Base-by-base conservation (phyloP, 208 protist species). In the Cochliopodium minus region DNA sequence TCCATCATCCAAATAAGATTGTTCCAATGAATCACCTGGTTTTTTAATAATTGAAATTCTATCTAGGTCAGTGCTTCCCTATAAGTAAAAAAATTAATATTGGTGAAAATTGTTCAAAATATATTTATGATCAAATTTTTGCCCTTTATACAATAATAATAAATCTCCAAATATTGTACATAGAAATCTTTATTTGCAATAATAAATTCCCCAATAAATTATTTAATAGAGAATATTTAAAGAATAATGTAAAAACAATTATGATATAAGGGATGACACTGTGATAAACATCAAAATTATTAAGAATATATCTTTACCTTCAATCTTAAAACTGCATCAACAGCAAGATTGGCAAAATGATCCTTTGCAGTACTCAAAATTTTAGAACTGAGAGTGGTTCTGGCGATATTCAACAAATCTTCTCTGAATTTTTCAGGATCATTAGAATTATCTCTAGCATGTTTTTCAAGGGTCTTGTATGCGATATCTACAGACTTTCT, bases 21-120 rank as follows among this genome's bases (percentile, higher is more conserved):
- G 92, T n/a, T 70, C 57, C 22, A 99, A 71, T 5, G 82, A 83
- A 25, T 90, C 94, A 40, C 94, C 89, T 20, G 83, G 68, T 66
- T 96, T 97, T 70, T 99, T 99, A 68, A 99, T 92, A 56, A 99
- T 93, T 57, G 95, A 89, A 68, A 99, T 99, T 71, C 86, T 81
- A 53, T 98, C 92, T 35, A 99, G 77, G 67, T 96, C 87, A 25
- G 69, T 67, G 34, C 26, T 59, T 34, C 81, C 84, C 15, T 78
- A 48, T 49, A 48, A 60, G n/a, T 9, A 13, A 59, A 15, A 9
- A 29, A 5, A 9, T 23, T 36, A 48, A 46, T 4, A 4, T 62
- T 49, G 39, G n/a, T 30, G 20, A n/a, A 55, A 50, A 58, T 63
- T 48, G 13, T 28, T 56, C 52, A 53, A 61, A 56, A 32, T 13